Evolutionary conservation across 2,329 filamentous ascomycete genomes (phyloP).

Genomic region (Botryosphaeria dothidea): DNA sequence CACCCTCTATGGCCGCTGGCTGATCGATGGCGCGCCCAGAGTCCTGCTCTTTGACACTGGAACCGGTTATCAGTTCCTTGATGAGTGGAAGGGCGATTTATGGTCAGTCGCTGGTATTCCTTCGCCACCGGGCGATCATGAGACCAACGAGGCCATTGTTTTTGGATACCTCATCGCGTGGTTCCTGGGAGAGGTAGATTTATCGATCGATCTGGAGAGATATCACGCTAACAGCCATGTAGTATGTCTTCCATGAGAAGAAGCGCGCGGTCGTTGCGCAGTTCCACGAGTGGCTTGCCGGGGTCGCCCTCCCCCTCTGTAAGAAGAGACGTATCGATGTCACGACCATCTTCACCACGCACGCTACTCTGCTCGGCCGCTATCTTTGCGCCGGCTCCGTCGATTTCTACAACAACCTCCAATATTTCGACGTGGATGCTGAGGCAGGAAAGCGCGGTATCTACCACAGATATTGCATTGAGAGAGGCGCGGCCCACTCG

Average conservation of each 20-base stretch:
- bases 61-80: conserved; percentile 84
- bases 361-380: conserved; percentile 90
- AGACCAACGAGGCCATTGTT: conserved; percentile 96
- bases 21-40: conserved; percentile 93
- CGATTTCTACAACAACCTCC: conserved; percentile 98
- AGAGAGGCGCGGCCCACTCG: conserved; percentile 86
- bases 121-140: conserved; percentile 85
- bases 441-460: conserved; percentile 98
- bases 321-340: conserved; percentile 95
- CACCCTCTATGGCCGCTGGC: conserved; percentile 91
- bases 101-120: conserved; percentile 94
- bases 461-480: conserved; percentile 98
- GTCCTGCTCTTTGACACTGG: conserved; percentile 94
- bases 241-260: conserved; percentile 95
- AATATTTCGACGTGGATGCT: conserved; percentile 93
- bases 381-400: conserved; percentile 97
- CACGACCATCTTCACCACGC: conserved; percentile 97
- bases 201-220: conserved; percentile 26
- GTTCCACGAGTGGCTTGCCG: conserved; percentile 98
- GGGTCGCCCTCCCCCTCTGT: conserved; percentile 86
- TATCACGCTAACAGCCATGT: conserved; percentile 24
- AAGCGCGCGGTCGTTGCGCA: conserved; percentile 91
- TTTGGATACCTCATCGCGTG: conserved; percentile 97
- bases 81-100: conserved; percentile 96
- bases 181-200: conserved; percentile 89